These are phyloP conservation scores for Ceriops tagal DNA, from an alignment of 345 rosid genomes.

Conservation along the genomic window DNA sequence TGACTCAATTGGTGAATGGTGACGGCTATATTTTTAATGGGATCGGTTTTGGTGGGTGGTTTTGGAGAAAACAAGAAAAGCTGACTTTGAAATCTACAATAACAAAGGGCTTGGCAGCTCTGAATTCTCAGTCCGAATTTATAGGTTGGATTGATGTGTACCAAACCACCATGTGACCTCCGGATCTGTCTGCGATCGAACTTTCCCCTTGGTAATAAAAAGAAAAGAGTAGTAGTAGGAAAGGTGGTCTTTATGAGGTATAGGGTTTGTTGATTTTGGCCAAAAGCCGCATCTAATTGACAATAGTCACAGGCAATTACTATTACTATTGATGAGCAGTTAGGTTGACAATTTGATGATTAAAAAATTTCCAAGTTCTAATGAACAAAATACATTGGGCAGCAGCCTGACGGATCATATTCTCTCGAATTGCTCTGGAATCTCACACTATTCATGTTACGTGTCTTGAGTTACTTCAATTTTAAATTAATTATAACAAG, in stretches of 20 bases:
- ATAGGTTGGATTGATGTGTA: neutral
- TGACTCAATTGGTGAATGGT: neutral
- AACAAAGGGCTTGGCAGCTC: conserved; percentile 1
- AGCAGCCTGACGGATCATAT: too few species aligned
- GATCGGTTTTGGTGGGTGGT: neutral
- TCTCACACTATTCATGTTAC: too few species aligned
- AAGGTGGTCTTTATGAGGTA: conserved; percentile 4
- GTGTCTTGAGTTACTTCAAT: too few species aligned
- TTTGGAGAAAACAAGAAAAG: conserved; percentile 4
- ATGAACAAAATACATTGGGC: too few species aligned
- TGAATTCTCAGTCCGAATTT: conserved; percentile 35
- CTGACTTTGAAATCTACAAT: conserved; percentile 2
- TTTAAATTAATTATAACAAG: too few species aligned
- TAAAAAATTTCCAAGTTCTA: too few species aligned
- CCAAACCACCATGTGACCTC: conserved; percentile 26
- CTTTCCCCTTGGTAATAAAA: neutral
- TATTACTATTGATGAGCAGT: too few species aligned
- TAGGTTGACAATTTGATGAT: too few species aligned
- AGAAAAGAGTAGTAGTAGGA: neutral
- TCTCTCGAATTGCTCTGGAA: too few species aligned
- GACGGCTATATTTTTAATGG: neutral
- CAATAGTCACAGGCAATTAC: too few species aligned
- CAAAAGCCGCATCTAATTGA: too few species aligned
- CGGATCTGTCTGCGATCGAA: neutral
- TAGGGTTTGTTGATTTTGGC: too few species aligned